These are phyloP conservation scores for Leptodermis oblonga DNA, from an alignment of 257 asterid genomes.

Conservation along the genomic window DNA sequence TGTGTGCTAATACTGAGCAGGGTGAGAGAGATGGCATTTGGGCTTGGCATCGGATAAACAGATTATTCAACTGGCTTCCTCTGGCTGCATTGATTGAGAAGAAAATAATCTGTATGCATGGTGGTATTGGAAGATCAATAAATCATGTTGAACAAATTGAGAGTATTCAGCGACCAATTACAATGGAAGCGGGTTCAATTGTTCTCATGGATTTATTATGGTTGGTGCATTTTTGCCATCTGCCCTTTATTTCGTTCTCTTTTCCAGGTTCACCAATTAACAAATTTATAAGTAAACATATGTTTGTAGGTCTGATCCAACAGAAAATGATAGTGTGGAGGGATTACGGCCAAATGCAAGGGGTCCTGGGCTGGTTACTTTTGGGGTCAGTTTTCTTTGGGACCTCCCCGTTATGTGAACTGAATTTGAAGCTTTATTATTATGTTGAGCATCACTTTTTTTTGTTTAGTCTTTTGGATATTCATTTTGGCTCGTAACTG, in stretches of 20 bases:
- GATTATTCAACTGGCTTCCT: slow-evolving; percentile 99
- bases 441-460: neutral
- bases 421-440: neutral
- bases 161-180: slow-evolving; percentile 91
- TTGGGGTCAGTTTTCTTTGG: slow-evolving; percentile 66
- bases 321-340: slow-evolving; percentile 99
- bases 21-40: slow-evolving; percentile 99
- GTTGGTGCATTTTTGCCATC: slow-evolving; percentile 39
- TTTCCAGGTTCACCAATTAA: slow-evolving; percentile 9
- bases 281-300: slow-evolving; percentile 14
- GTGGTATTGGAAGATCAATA: slow-evolving; percentile 98
- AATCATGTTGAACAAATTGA: slow-evolving; percentile 96
- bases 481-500: neutral
- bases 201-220: slow-evolving; percentile 97
- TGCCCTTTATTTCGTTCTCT: slow-evolving; percentile 8
- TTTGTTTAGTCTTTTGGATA: neutral
- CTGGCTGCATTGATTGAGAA: slow-evolving; percentile 95
- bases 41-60: slow-evolving; percentile 95
- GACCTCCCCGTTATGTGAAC: neutral
- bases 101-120: slow-evolving; percentile 97
- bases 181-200: slow-evolving; percentile 98
- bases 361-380: slow-evolving; percentile 99
- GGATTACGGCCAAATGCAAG: slow-evolving; percentile 98
- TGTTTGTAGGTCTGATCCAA: slow-evolving; percentile 93
- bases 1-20: slow-evolving; percentile 40